Conservation (phyloP, 192 early-diverging fungal genomes). For the Coemansia nantahalensis region DNA sequence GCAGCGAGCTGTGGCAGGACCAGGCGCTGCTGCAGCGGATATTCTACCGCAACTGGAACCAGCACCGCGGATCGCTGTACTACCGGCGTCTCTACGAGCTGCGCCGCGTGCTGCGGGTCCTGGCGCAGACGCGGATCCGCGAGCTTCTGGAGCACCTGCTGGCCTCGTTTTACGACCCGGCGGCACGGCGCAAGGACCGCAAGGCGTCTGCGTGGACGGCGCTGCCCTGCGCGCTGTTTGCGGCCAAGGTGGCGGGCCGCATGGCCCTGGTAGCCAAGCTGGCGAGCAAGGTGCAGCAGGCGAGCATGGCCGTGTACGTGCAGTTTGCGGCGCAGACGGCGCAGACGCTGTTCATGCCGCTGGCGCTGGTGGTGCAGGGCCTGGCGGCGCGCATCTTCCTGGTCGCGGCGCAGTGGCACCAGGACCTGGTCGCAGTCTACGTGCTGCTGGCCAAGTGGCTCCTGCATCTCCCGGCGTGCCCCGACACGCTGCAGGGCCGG, state of each 20-base stretch:
- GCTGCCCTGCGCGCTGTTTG: constrained; percentile 21
- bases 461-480: constrained; percentile 30
- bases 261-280: constrained; percentile 9
- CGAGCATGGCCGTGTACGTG: constrained; percentile 16
- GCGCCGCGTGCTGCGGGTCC: constrained; percentile 23
- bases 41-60: constrained; percentile 47
- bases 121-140: constrained; percentile 3
- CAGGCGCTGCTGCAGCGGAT: constrained; percentile 20
- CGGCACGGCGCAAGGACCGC: neutral
- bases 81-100: constrained; percentile 28
- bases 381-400: constrained; percentile 19
- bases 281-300: constrained; percentile 12
- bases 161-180: constrained; percentile 1
- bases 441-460: constrained; percentile 18
- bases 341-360: constrained; percentile 38
- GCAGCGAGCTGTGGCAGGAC: constrained; percentile 24
- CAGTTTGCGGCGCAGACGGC: constrained; percentile 26
- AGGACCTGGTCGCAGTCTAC: constrained; percentile 17
- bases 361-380: constrained; percentile 28
- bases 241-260: constrained; percentile 10
- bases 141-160: constrained; percentile 7
- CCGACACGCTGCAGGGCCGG: constrained; percentile 9
- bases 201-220: constrained; percentile 10
- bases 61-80: constrained; percentile 23
- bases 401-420: constrained; percentile 22